These are phyloP conservation scores for Wickerhamiella nectarea DNA, from an alignment of 805 yeast genomes.

Conservation along the genomic window DNA sequence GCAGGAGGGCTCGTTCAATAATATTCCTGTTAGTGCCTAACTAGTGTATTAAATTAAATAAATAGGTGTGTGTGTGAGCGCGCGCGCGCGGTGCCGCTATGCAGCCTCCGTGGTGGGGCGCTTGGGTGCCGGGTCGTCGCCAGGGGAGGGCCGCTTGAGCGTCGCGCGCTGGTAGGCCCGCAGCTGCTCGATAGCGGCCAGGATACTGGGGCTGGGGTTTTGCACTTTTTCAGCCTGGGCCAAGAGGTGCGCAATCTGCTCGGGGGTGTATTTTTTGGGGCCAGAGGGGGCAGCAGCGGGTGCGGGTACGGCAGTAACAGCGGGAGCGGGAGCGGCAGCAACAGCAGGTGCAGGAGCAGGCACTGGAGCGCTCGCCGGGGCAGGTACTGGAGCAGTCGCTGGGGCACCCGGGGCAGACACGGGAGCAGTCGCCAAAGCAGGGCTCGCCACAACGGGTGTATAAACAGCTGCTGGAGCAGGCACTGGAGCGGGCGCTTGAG, in stretches of 20 bases:
- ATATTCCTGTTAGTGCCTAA: conserved; percentile 31
- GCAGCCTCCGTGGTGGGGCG: conserved; percentile 3
- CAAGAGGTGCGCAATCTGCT: conserved; percentile 25
- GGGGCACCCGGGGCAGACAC: neutral
- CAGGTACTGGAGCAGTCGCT: conserved; percentile 8
- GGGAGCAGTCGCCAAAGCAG: conserved; percentile 4
- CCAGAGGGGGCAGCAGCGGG: conserved; percentile 12
- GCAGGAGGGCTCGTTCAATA: conserved; percentile 77
- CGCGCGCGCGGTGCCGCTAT: too few relatives aligned
- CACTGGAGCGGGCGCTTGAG: conserved; percentile 9
- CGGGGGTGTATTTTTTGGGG: conserved; percentile 20
- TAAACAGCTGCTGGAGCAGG: conserved; percentile 8
- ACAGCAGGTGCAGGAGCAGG: conserved; percentile 9
- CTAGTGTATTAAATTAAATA: too few relatives aligned
- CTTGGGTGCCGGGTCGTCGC: conserved; percentile 1
- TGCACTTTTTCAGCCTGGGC: conserved; percentile 27
- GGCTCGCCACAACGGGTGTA: conserved; percentile 7
- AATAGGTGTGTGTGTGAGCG: too few relatives aligned
- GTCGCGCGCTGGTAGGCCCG: conserved; percentile 23
- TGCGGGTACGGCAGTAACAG: neutral
- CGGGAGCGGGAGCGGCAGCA: conserved; percentile 10
- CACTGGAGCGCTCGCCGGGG: conserved; percentile 9
- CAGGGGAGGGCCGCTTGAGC: conserved; percentile 15
- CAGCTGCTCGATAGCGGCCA: conserved; percentile 26
- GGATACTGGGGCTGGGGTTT: conserved; percentile 26